Conservation (phyloP, 148 eudicot species). For the Rhododendron williamsianum region DNA sequence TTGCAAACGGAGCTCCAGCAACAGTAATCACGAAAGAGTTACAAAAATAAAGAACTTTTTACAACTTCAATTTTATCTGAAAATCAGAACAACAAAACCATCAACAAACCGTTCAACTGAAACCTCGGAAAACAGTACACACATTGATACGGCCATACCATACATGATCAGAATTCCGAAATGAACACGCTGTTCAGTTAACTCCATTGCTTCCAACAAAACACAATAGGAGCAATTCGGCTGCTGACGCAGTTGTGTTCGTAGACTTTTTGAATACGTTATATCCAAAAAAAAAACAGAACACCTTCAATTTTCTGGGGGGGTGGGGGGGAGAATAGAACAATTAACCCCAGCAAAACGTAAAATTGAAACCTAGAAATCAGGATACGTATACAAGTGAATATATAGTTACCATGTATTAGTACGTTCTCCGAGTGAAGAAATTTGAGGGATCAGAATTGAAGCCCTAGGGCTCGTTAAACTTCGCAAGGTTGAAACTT, state of each 20-base stretch:
- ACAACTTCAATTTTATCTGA: background rate
- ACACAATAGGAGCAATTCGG: background rate
- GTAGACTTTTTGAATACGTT: background rate
- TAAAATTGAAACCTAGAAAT: background rate
- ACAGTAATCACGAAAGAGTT: background rate
- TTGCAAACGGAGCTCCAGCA: background rate
- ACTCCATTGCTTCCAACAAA: background rate
- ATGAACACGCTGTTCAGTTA: background rate
- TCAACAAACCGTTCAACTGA: background rate
- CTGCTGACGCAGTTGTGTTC: background rate
- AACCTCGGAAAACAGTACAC: background rate
- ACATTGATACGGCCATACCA: background rate
- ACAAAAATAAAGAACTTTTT: background rate
- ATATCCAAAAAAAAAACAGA: background rate
- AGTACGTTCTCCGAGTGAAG: background rate
- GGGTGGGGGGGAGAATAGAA: background rate
- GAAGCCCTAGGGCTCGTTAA: slow-evolving; percentile 1
- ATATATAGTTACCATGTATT: background rate
- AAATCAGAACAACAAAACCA: background rate
- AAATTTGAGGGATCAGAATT: background rate
- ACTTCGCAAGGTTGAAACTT: background rate
- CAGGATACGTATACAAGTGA: background rate
- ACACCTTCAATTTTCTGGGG: background rate
- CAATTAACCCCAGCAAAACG: background rate
- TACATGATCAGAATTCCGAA: background rate